A percentile compares a stretch with the other conserved stretches of the same genome.
Conservation (phyloP, 176 grass and related monocot species). For the Aegilops longissima region DNA sequence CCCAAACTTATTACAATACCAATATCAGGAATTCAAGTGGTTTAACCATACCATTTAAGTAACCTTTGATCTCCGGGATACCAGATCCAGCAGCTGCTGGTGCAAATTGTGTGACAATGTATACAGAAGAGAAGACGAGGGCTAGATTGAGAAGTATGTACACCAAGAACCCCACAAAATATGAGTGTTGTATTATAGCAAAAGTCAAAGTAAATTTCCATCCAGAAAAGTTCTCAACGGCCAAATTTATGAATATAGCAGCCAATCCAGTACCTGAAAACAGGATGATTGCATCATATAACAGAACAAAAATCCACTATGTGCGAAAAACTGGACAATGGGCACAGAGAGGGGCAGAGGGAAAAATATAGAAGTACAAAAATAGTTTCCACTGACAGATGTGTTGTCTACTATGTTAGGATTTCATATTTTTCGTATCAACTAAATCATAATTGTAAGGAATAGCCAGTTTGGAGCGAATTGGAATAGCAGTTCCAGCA, state of each 20-base stretch:
- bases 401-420: neutral
- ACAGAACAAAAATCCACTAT: neutral
- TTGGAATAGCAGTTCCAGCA: neutral
- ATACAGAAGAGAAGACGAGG: slow-evolving; percentile 88
- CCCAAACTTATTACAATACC: neutral
- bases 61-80: slow-evolving; percentile 99
- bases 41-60: slow-evolving; percentile 83
- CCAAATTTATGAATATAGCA: slow-evolving; percentile 98
- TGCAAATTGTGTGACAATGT: slow-evolving; percentile 87
- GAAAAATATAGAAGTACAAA: neutral
- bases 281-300: slow-evolving; percentile 25
- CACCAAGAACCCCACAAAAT: slow-evolving; percentile 90
- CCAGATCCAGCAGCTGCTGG: slow-evolving; percentile 99
- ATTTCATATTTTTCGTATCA: neutral
- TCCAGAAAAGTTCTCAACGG: slow-evolving; percentile 98
- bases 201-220: slow-evolving; percentile 97
- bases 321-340: neutral
- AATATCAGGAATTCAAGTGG: slow-evolving; percentile 23
- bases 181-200: slow-evolving; percentile 94
- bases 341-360: neutral
- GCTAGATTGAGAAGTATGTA: slow-evolving; percentile 83
- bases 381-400: neutral
- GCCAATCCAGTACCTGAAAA: slow-evolving; percentile 90
- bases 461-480: neutral
- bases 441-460: neutral